Conservation (phyloP, 345 rosid genomes). For the Citrus cavaleriei region DNA sequence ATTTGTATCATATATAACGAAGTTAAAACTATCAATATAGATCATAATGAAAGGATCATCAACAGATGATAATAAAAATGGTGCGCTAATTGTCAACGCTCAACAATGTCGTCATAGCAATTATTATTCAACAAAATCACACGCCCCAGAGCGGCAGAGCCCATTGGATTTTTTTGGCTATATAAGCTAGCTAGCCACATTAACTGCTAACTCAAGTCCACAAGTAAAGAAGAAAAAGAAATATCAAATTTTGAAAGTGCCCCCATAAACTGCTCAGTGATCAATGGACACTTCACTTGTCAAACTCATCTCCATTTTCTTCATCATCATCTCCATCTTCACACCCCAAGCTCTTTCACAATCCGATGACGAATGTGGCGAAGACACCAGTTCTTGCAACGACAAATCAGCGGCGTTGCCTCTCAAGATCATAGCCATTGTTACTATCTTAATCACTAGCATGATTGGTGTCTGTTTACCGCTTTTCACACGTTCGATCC, state of each 20-base stretch:
- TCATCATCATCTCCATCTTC: slow-evolving; percentile 20
- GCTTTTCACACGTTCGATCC: slow-evolving; percentile 44
- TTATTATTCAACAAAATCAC: background rate
- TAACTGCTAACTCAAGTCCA: background rate
- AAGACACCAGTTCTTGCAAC: slow-evolving; percentile 33
- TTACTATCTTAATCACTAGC: slow-evolving; percentile 49
- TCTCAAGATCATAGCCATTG: slow-evolving; percentile 55
- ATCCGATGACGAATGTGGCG: slow-evolving; percentile 19
- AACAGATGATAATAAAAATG: too few relatives aligned
- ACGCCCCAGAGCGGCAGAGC: background rate
- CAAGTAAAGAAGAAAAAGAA: background rate
- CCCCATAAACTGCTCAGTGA: background rate
- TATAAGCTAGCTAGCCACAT: background rate
- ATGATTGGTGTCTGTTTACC: slow-evolving; percentile 64
- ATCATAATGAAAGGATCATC: too few relatives aligned
- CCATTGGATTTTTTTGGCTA: background rate
- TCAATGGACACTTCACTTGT: slow-evolving; percentile 17
- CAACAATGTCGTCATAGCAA: background rate
- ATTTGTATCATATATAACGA: too few relatives aligned
- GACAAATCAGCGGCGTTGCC: slow-evolving; percentile 48
- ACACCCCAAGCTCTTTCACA: slow-evolving; percentile 13
- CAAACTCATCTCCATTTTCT: slow-evolving; percentile 7
- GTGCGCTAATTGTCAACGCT: background rate
- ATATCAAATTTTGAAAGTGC: background rate
- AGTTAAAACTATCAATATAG: too few relatives aligned